These are phyloP conservation scores for Cercospora zeae-maydis DNA, from an alignment of 2,329 filamentous ascomycete species.

Conservation along the genomic window DNA sequence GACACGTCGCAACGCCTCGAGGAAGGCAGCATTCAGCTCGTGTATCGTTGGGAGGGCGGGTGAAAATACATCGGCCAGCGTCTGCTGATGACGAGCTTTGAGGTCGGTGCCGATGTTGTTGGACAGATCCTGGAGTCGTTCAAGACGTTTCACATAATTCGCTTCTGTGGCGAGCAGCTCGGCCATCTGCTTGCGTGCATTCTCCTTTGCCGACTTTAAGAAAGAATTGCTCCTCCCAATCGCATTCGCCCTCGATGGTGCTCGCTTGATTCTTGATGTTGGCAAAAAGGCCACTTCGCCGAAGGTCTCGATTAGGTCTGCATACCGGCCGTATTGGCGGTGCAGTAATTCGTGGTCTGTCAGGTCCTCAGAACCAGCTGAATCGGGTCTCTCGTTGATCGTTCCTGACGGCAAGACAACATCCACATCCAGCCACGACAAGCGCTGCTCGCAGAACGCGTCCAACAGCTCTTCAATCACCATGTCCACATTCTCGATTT, in stretches of 20 bases:
- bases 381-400: slow-evolving; percentile 46
- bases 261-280: slow-evolving; percentile 76
- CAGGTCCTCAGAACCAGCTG: slow-evolving; percentile 26
- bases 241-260: slow-evolving; percentile 80
- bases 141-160: slow-evolving; percentile 67
- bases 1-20: slow-evolving; percentile 69
- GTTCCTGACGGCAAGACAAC: slow-evolving; percentile 76
- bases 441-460: slow-evolving; percentile 74
- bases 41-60: slow-evolving; percentile 75
- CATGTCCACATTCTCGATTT: slow-evolving; percentile 71
- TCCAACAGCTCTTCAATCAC: slow-evolving; percentile 69
- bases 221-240: slow-evolving; percentile 76
- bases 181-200: slow-evolving; percentile 79
- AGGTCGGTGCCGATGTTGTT: slow-evolving; percentile 78
- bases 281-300: slow-evolving; percentile 84
- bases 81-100: slow-evolving; percentile 45
- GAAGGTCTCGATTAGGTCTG: slow-evolving; percentile 70
- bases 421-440: slow-evolving; percentile 84
- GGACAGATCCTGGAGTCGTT: slow-evolving; percentile 80
- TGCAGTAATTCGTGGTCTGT: slow-evolving; percentile 42
- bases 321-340: slow-evolving; percentile 73
- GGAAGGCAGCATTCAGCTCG: slow-evolving; percentile 74
- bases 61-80: slow-evolving; percentile 75
- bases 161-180: slow-evolving; percentile 93
- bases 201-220: slow-evolving; percentile 74